These are phyloP conservation scores for Rhynchosporium secalis DNA, from an alignment of 2,329 filamentous ascomycete genomes.

Conservation along the genomic window DNA sequence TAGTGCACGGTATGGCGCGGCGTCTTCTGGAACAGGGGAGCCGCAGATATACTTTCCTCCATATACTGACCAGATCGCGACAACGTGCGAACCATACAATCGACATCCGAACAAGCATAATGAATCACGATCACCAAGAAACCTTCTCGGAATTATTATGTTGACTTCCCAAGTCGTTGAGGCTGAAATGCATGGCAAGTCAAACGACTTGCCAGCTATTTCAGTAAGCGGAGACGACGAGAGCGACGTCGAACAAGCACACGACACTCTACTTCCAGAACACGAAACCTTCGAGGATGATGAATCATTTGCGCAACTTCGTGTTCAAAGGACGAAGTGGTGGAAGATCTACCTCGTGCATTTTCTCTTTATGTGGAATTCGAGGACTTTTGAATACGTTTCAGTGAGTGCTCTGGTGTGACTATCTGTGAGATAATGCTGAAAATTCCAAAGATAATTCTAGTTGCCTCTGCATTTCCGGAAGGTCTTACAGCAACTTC, in stretches of 20 bases:
- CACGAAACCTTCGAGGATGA: not conserved
- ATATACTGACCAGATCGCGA: not conserved
- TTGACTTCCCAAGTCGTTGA: not conserved
- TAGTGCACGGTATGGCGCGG: not conserved
- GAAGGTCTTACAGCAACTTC: conserved; percentile 43
- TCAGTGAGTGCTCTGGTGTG: conserved; percentile 40
- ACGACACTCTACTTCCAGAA: not conserved
- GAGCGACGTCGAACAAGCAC: conserved; percentile 1
- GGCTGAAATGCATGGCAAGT: not conserved
- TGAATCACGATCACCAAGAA: too few species aligned
- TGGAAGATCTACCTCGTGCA: conserved; percentile 50
- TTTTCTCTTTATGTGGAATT: conserved; percentile 56
- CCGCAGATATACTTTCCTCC: not conserved
- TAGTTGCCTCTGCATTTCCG: conserved; percentile 50
- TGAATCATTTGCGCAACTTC: not conserved
- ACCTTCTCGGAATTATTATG: too few species aligned
- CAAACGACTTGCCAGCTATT: not conserved
- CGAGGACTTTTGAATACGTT: conserved; percentile 56
- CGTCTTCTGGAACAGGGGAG: not conserved
- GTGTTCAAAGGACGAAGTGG: conserved; percentile 23
- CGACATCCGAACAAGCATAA: too few species aligned
- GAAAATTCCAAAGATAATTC: conserved; percentile 36
- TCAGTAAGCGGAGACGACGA: not conserved
- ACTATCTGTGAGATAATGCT: not conserved
- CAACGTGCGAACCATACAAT: too few species aligned